Evolutionary conservation across 768 basidiomycete genomes (phyloP), one percentile per base, ranked within the genome.

Genomic region (Psilocybe cyanescens): DNA sequence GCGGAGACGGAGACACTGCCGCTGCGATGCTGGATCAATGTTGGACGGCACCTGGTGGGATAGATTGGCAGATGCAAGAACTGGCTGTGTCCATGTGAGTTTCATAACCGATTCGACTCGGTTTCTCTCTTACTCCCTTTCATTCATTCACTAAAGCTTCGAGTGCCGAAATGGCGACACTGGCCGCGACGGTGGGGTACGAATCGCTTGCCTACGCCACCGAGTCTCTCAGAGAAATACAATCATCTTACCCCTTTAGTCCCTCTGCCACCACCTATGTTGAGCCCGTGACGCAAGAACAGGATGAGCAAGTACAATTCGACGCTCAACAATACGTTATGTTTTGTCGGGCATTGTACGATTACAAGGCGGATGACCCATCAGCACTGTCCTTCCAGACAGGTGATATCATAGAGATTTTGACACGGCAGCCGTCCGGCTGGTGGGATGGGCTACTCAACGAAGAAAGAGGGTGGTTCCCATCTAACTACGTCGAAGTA

Each of bases 381-480:
- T 94, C 95, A 2, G 91, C 96, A 0, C 84, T 99, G 44, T 92
- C 92, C 16, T 98, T 99, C 74, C 81, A 74, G 62, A 86, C 85
- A 67, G 90, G 88, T 64, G 95, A 97, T 70, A 83, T 98, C 66
- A 97, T 99, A 66, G 94, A 98, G 73, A 94, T 98, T 61, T 82
- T 97, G 57, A 92, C 90, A 8, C 89, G 88, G 68, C 86, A 97
- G 57, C 91, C 92, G 37, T 92, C 92, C 4, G 97, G 97, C 16
- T 99, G 97, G 97, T 98, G 96, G 97, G 97, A 99, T 73, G 97
- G 97, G 3, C 78, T 97, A 58, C 81, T 97, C n/a, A 86, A 88
- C 48, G 91, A 92, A 55, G 89, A 91, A 72, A 86, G 97, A 52
- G 97, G 96, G 58, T 96, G 94, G 94, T 97, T 99, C 75, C 97